phyloP scores from a whole-genome alignment of 1,139 yeast species.

The Sugiyamaella castrensis region DNA sequence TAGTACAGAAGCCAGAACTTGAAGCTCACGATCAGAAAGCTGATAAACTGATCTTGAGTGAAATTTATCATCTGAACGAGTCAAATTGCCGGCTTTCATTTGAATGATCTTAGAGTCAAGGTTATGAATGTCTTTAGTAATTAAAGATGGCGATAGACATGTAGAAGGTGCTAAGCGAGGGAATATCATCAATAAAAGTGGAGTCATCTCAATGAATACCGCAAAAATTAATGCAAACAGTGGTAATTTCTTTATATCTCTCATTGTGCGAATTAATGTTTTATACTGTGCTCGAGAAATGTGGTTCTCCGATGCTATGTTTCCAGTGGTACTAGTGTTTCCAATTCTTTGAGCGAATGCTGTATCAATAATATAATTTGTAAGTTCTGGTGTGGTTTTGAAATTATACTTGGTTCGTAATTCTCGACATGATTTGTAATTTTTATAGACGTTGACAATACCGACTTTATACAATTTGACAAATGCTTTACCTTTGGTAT shows the following conservation, averaged over 20 bases:
- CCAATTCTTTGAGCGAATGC: slow-evolving; percentile 27
- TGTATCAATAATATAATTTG: slow-evolving; percentile 31
- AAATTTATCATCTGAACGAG: slow-evolving; percentile 7
- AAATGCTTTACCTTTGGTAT: slow-evolving; percentile 32
- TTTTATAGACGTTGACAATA: slow-evolving; percentile 36
- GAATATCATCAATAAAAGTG: slow-evolving; percentile 53
- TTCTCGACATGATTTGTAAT: slow-evolving; percentile 23
- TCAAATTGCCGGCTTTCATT: slow-evolving; percentile 12
- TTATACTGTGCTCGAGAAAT: slow-evolving; percentile 57
- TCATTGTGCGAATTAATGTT: slow-evolving; percentile 53
- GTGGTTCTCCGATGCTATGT: slow-evolving; percentile 9
- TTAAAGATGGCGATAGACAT: slow-evolving; percentile 56
- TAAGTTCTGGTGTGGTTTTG: slow-evolving; percentile 24
- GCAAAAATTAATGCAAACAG: slow-evolving; percentile 56
- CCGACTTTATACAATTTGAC: slow-evolving; percentile 37
- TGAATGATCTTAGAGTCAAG: slow-evolving; percentile 18
- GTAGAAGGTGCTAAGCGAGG: slow-evolving; percentile 71
- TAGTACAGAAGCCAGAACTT: slow-evolving; percentile 15
- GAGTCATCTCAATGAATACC: slow-evolving; percentile 62
- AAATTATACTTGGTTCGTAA: slow-evolving; percentile 24
- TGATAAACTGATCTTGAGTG: slow-evolving; percentile 21
- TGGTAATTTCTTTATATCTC: slow-evolving; percentile 60
- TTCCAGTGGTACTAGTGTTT: slow-evolving; percentile 2
- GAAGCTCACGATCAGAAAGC: slow-evolving; percentile 19
- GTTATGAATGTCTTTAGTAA: slow-evolving; percentile 27